A percentile compares a stretch with the other conserved stretches of the same genome.
Conservation (phyloP, 2,329 filamentous ascomycete genomes). For the Thermothelomyces thermophilus region DNA sequence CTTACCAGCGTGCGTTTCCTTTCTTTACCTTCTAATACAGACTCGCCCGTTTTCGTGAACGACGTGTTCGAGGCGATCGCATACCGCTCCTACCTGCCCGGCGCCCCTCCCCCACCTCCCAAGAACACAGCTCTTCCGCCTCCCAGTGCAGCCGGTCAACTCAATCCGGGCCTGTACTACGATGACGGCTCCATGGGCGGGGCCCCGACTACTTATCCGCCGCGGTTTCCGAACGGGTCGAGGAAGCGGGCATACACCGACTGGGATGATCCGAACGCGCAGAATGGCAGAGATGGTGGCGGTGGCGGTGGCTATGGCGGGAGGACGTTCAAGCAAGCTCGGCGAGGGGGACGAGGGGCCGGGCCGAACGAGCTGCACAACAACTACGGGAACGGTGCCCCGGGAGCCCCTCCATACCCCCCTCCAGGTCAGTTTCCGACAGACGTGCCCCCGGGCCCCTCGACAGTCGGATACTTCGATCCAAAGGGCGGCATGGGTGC, state of each 20-base stretch:
- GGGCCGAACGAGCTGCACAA: constrained; percentile 13
- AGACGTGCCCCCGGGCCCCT: constrained; percentile 16
- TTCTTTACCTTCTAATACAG: constrained; percentile 29
- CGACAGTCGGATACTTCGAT: constrained; percentile 16
- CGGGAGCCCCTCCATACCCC: constrained; percentile 32
- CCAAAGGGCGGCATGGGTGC: constrained; percentile 8
- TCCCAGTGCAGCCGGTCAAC: constrained; percentile 15
- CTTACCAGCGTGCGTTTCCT: not conserved
- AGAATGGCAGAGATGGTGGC: constrained; percentile 26
- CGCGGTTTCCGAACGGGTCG: constrained; percentile 24
- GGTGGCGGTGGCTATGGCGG: constrained; percentile 30
- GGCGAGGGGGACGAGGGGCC: constrained; percentile 42
- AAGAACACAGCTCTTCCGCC: constrained; percentile 17
- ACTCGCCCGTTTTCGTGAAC: constrained; percentile 57
- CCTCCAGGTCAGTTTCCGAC: constrained; percentile 25
- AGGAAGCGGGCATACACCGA: constrained; percentile 53
- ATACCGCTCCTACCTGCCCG: constrained; percentile 55
- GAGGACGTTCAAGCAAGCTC: constrained; percentile 53
- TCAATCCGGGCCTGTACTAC: constrained; percentile 17
- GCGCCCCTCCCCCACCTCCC: constrained; percentile 39
- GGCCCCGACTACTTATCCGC: not conserved
- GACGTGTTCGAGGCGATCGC: constrained; percentile 63
- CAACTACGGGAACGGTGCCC: not conserved
- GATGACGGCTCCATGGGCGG: constrained; percentile 17
- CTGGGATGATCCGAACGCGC: constrained; percentile 36